Conservation (phyloP, 2,329 filamentous ascomycete genomes). For the Ceratocystis albifundus region DNA sequence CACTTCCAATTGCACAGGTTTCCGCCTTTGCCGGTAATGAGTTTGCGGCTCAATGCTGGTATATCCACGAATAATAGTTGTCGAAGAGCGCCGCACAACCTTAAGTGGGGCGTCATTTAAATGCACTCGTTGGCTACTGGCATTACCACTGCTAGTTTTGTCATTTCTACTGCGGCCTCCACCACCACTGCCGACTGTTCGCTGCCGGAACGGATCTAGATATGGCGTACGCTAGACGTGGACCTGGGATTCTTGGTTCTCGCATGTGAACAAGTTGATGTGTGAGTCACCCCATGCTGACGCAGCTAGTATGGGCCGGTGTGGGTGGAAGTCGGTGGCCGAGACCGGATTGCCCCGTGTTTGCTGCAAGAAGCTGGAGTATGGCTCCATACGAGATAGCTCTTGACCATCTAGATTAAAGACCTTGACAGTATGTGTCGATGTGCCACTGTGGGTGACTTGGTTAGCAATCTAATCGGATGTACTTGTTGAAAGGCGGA, state of each 20-base stretch:
- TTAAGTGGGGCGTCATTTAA: background rate
- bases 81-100: background rate
- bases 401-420: conserved; percentile 77
- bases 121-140: background rate
- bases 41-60: conserved; percentile 3
- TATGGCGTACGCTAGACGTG: conserved; percentile 17
- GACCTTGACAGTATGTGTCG: conserved; percentile 75
- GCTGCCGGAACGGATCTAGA: conserved; percentile 19
- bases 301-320: conserved; percentile 80
- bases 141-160: too few species aligned
- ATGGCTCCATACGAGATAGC: conserved; percentile 76
- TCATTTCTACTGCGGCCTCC: too few species aligned
- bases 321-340: conserved; percentile 87
- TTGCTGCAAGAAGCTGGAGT: conserved; percentile 75
- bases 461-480: conserved; percentile 10
- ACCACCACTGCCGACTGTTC: background rate
- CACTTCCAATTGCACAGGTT: background rate
- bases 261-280: conserved; percentile 75
- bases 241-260: conserved; percentile 34
- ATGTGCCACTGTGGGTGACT: conserved; percentile 56
- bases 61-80: background rate
- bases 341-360: conserved; percentile 73
- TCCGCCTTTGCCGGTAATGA: background rate
- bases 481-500: background rate
- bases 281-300: conserved; percentile 79